Evolutionary conservation across 495 filamentous ascomycete genomes (phyloP).

Genomic region (Penicillium ucsense): DNA sequence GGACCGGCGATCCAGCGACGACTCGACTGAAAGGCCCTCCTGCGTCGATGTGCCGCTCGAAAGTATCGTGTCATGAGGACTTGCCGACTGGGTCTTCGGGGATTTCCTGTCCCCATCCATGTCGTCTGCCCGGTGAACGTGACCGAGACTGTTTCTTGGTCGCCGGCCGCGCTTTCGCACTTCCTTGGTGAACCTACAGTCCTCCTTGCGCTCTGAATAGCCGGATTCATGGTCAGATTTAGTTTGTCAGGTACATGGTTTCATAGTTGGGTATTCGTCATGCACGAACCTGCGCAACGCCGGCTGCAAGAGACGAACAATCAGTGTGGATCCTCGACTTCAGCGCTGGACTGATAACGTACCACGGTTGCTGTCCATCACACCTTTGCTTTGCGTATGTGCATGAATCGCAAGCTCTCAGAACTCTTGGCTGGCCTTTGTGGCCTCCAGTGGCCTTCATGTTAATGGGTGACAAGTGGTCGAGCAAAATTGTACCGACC

Average conservation of each 20-base stretch:
- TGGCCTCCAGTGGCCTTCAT: neutral
- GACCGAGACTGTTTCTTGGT: constrained; percentile 1
- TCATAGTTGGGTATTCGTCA: neutral
- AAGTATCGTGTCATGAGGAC: neutral
- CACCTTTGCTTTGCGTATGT: constrained; percentile 11
- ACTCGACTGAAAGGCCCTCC: neutral
- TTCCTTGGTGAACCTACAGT: constrained; percentile 9
- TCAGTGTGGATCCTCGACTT: neutral
- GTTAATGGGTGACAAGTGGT: constrained; percentile 1
- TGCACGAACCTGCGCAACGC: constrained; percentile 7
- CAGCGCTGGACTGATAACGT: neutral
- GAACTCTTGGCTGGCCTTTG: constrained; percentile 4
- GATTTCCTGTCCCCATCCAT: neutral
- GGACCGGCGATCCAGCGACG: neutral
- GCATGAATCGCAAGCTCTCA: constrained; percentile 11
- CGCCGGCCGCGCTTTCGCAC: constrained; percentile 12
- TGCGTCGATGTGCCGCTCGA: constrained; percentile 1
- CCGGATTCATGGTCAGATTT: no score
- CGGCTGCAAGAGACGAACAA: constrained; percentile 1
- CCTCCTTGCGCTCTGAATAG: constrained; percentile 5
- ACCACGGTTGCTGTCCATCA: constrained; percentile 12
- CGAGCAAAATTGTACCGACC: neutral
- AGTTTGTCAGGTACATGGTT: neutral
- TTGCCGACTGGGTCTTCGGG: neutral
- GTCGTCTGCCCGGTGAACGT: neutral